Conservation (phyloP, 306 rosid genomes). For the Prosopis cineraria region DNA sequence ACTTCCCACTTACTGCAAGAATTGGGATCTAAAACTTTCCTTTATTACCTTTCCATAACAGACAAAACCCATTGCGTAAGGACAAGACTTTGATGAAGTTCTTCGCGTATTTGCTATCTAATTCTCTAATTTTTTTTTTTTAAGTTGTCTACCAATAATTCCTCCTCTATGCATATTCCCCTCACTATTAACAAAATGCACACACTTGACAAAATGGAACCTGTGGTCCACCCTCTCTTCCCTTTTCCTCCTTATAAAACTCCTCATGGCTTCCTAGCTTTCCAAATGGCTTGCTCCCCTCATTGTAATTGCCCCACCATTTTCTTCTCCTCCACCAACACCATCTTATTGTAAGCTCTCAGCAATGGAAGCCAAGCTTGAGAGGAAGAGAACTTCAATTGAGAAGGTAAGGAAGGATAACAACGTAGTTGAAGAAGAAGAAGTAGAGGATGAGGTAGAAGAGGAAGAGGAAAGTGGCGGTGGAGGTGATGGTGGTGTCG, state of each 20-base stretch:
- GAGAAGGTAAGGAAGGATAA: conserved; percentile 52
- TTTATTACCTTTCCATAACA: conserved; percentile 29
- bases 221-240: conserved; percentile 63
- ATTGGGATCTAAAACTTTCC: conserved; percentile 38
- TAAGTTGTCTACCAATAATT: background rate
- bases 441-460: conserved; percentile 63
- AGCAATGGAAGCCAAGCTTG: conserved; percentile 67
- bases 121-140: background rate
- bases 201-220: conserved; percentile 39
- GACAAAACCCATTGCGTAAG: conserved; percentile 27
- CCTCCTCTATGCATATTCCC: conserved; percentile 30
- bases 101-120: background rate
- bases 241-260: conserved; percentile 44
- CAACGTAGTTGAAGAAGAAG: conserved; percentile 58
- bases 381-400: conserved; percentile 49
- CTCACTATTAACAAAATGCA: conserved; percentile 29
- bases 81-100: background rate
- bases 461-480: conserved; percentile 54
- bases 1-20: conserved; percentile 26
- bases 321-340: conserved; percentile 8
- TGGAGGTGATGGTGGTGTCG: conserved; percentile 3
- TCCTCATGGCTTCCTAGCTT: conserved; percentile 41
- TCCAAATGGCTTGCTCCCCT: conserved; percentile 39
- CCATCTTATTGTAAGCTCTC: conserved; percentile 3
- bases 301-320: conserved; percentile 19